Conservation (phyloP, 1,284 basidiomycete genomes). For the Cutaneotrichosporon arboriforme region DNA sequence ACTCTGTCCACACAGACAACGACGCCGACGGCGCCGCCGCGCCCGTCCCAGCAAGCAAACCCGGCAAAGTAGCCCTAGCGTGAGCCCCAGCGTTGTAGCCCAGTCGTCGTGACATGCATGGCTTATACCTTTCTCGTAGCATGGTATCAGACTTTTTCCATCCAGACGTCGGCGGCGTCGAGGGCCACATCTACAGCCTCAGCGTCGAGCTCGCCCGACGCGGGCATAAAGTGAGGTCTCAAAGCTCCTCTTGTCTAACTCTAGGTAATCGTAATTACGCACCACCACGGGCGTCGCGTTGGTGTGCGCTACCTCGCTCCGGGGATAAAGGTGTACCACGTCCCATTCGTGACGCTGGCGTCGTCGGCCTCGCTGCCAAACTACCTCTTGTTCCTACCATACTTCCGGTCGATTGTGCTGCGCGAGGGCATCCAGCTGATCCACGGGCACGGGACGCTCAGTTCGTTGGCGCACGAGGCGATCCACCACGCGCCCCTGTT, state of each 20-base stretch:
- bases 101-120: slow-evolving; percentile 24
- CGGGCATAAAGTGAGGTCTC: slow-evolving; percentile 72
- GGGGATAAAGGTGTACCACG: slow-evolving; percentile 86
- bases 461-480: slow-evolving; percentile 84
- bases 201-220: slow-evolving; percentile 72
- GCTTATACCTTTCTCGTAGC: slow-evolving; percentile 29
- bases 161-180: slow-evolving; percentile 90
- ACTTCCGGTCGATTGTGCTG: slow-evolving; percentile 79
- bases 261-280: slow-evolving; percentile 90
- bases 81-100: slow-evolving; percentile 21
- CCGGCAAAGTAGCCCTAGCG: slow-evolving; percentile 21
- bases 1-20: background rate
- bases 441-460: slow-evolving; percentile 88
- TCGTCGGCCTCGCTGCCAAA: slow-evolving; percentile 90
- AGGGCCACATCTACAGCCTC: slow-evolving; percentile 93
- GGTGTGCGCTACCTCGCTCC: slow-evolving; percentile 74
- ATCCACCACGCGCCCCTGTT: slow-evolving; percentile 78
- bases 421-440: slow-evolving; percentile 82
- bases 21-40: background rate
- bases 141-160: slow-evolving; percentile 98
- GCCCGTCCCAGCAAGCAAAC: slow-evolving; percentile 4
- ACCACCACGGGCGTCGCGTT: slow-evolving; percentile 76
- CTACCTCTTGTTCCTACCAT: slow-evolving; percentile 86
- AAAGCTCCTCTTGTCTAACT: slow-evolving; percentile 16
- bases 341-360: slow-evolving; percentile 81